These are phyloP conservation scores for Penicillium griseofulvum DNA, from an alignment of 2,329 filamentous ascomycete species.

Conservation along the genomic window DNA sequence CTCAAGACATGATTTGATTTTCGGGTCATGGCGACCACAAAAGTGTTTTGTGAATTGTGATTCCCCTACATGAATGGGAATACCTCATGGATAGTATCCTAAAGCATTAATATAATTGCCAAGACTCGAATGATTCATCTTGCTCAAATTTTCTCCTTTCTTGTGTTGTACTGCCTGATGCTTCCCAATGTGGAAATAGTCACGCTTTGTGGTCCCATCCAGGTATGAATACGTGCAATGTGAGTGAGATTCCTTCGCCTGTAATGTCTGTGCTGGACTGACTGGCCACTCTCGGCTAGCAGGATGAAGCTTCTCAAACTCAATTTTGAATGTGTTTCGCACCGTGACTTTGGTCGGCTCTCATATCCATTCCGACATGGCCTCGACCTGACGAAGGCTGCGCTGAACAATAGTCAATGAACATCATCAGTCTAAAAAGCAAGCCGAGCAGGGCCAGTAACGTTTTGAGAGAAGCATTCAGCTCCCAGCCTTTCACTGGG, in stretches of 20 bases:
- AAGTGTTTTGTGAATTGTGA: constrained; percentile 23
- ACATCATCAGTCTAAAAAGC: neutral
- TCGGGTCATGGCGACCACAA: constrained; percentile 25
- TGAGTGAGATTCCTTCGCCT: neutral
- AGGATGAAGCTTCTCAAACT: neutral
- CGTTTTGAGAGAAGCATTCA: neutral
- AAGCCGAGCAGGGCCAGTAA: neutral
- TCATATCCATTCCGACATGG: neutral
- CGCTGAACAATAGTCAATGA: neutral
- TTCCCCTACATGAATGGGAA: constrained; percentile 6
- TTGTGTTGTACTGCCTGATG: neutral
- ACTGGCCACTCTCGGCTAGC: neutral
- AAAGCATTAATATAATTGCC: constrained; percentile 25
- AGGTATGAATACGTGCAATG: neutral
- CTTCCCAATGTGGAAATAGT: neutral
- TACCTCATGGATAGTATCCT: constrained; percentile 15
- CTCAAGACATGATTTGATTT: constrained; percentile 6
- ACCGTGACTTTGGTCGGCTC: too few relatives aligned
- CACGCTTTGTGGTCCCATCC: neutral
- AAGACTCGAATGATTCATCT: constrained; percentile 19
- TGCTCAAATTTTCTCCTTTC: neutral
- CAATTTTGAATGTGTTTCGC: neutral
- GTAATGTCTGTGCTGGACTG: neutral
- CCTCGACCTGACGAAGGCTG: neutral
- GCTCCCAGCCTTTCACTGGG: neutral